Evolutionary conservation across 2,329 filamentous ascomycete species (phyloP).

Genomic region (Phialophora chinensis): DNA sequence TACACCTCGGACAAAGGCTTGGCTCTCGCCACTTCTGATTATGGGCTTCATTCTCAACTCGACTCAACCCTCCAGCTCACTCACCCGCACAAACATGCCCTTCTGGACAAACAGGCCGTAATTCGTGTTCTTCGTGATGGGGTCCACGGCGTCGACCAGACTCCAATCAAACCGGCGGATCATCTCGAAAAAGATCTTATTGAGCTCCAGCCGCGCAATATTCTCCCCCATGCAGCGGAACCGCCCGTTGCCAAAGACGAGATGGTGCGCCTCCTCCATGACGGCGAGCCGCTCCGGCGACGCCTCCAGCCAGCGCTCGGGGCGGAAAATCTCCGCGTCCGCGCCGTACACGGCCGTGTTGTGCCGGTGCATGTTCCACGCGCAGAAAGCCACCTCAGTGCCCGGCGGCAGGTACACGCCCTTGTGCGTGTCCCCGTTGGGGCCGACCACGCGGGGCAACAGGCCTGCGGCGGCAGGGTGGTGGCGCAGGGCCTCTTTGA

Average conservation of each 20-base stretch:
- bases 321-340: slow-evolving; percentile 17
- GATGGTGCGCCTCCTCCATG: slow-evolving; percentile 24
- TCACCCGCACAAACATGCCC: slow-evolving; percentile 29
- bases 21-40: too few species aligned
- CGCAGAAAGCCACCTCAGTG: slow-evolving; percentile 25
- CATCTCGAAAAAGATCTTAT: slow-evolving; percentile 38
- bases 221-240: slow-evolving; percentile 17
- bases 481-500: slow-evolving; percentile 47
- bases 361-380: slow-evolving; percentile 16
- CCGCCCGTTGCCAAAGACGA: slow-evolving; percentile 19
- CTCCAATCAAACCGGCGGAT: slow-evolving; percentile 37
- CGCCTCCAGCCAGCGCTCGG: slow-evolving; percentile 19
- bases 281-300: slow-evolving; percentile 7
- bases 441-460: slow-evolving; percentile 39
- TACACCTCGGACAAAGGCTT: too few species aligned
- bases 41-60: not conserved
- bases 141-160: slow-evolving; percentile 15
- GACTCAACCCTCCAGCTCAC: slow-evolving; percentile 16
- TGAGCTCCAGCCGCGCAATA: slow-evolving; percentile 18
- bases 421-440: slow-evolving; percentile 26
- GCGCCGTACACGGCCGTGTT: slow-evolving; percentile 14
- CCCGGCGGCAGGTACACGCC: slow-evolving; percentile 29
- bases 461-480: slow-evolving; percentile 37
- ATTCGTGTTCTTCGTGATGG: slow-evolving; percentile 22
- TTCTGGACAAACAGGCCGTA: slow-evolving; percentile 33